phyloP scores from a whole-genome alignment of 768 basidiomycete species.

The Mycena metata region DNA sequence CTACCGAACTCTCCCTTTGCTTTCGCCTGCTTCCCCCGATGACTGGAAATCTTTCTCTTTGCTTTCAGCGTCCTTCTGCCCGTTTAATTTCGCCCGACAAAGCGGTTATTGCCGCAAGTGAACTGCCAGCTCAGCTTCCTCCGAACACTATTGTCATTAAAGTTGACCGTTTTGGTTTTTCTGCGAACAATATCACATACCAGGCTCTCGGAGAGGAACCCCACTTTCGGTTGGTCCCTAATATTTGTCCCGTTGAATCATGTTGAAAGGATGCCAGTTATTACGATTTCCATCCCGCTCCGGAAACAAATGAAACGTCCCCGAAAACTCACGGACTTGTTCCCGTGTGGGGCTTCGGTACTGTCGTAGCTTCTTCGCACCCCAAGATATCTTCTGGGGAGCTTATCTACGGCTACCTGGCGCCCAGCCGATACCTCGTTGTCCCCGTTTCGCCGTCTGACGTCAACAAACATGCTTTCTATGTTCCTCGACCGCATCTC shows the following conservation, averaged over 20 bases:
- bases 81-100: slow-evolving; percentile 23
- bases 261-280: slow-evolving; percentile 57
- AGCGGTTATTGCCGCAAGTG: slow-evolving; percentile 46
- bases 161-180: slow-evolving; percentile 79
- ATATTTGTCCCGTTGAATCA: not conserved
- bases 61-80: slow-evolving; percentile 32
- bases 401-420: slow-evolving; percentile 74
- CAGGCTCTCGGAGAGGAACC: slow-evolving; percentile 67
- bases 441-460: slow-evolving; percentile 64
- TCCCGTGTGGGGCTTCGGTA: slow-evolving; percentile 83
- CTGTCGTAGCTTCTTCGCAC: slow-evolving; percentile 64
- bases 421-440: slow-evolving; percentile 69
- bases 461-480: slow-evolving; percentile 68
- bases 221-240: slow-evolving; percentile 57
- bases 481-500: slow-evolving; percentile 71
- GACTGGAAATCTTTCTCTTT: slow-evolving; percentile 28
- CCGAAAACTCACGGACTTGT: slow-evolving; percentile 70
- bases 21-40: too few relatives aligned
- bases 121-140: slow-evolving; percentile 44
- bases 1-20: too few relatives aligned
- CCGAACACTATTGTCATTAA: slow-evolving; percentile 65
- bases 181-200: slow-evolving; percentile 80
- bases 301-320: slow-evolving; percentile 55
- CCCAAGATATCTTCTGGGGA: slow-evolving; percentile 65
- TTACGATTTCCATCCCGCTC: slow-evolving; percentile 74